A percentile compares a stretch with the other conserved stretches of the same genome.
Conservation (phyloP, 495 filamentous ascomycete genomes). For the Penicillium tannophilum region DNA sequence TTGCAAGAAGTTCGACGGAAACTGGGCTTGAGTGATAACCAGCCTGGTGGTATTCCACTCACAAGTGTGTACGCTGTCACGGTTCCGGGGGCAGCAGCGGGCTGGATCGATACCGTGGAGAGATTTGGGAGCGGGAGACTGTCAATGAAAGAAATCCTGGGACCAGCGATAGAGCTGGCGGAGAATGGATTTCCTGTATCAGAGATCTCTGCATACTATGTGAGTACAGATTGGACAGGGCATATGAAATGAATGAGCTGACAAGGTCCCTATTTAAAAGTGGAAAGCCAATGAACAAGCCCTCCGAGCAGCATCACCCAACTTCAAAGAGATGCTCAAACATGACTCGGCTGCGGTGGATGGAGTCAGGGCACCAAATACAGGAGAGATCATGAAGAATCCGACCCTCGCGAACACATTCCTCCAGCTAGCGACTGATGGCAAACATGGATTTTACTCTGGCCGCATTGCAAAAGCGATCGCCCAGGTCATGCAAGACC, state of each 20-base stretch:
- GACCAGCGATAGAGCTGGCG: conserved; percentile 1
- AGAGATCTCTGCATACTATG: conserved; percentile 2
- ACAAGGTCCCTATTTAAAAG: background rate
- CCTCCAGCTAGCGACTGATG: background rate
- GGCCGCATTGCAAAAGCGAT: background rate
- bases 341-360: background rate
- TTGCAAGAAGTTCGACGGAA: background rate
- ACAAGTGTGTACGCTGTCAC: background rate
- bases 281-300: conserved; percentile 1
- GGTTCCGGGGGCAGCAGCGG: conserved; percentile 1
- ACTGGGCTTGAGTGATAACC: background rate
- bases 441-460: background rate
- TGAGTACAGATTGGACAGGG: background rate
- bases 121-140: conserved; percentile 6
- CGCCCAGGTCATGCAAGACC: background rate
- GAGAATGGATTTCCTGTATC: conserved; percentile 3
- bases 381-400: conserved; percentile 4
- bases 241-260: background rate
- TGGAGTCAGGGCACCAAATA: background rate
- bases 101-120: conserved; percentile 8
- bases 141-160: background rate
- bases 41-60: background rate
- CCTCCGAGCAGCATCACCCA: background rate
- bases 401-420: conserved; percentile 3
- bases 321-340: conserved; percentile 5